phyloP scores from a whole-genome alignment of 1,284 basidiomycete species.

The Cutaneotrichosporon curvatum region DNA sequence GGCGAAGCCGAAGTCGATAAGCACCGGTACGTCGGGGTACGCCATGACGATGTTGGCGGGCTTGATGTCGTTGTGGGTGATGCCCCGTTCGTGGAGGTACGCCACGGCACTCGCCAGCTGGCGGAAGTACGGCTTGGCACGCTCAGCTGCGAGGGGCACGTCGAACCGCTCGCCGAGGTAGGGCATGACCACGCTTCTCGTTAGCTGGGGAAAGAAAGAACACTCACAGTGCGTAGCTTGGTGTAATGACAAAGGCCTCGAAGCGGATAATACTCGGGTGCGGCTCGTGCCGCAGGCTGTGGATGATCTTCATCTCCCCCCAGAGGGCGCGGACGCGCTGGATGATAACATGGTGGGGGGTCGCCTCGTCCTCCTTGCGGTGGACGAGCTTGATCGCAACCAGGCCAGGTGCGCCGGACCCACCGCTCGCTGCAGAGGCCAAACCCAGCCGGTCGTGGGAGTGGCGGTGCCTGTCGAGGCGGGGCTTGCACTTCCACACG shows the following conservation, averaged over 20 bases:
- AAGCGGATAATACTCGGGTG: constrained; percentile 87
- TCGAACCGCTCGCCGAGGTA: constrained; percentile 65
- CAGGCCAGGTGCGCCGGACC: constrained; percentile 44
- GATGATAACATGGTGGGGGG: constrained; percentile 1
- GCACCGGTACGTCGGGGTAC: constrained; percentile 62
- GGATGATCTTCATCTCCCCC: constrained; percentile 92
- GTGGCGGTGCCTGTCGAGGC: not conserved
- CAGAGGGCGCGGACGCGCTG: constrained; percentile 72
- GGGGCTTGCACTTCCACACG: constrained; percentile 38
- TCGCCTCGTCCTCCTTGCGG: constrained; percentile 55
- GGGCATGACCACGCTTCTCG: constrained; percentile 42
- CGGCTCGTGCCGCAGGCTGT: constrained; percentile 66
- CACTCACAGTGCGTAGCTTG: constrained; percentile 75
- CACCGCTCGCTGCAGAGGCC: constrained; percentile 22
- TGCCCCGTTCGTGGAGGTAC: constrained; percentile 75
- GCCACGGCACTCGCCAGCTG: constrained; percentile 79
- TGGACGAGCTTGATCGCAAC: constrained; percentile 87
- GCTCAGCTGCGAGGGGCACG: constrained; percentile 68
- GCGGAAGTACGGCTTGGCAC: constrained; percentile 74
- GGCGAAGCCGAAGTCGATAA: constrained; percentile 89
- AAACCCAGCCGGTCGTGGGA: constrained; percentile 19
- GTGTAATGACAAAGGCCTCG: constrained; percentile 85
- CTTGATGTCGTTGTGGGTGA: constrained; percentile 96
- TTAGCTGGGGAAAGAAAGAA: not conserved
- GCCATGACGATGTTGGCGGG: constrained; percentile 83